phyloP scores from a whole-genome alignment of 2,329 filamentous ascomycete species.

The Fusarium anguioides region DNA sequence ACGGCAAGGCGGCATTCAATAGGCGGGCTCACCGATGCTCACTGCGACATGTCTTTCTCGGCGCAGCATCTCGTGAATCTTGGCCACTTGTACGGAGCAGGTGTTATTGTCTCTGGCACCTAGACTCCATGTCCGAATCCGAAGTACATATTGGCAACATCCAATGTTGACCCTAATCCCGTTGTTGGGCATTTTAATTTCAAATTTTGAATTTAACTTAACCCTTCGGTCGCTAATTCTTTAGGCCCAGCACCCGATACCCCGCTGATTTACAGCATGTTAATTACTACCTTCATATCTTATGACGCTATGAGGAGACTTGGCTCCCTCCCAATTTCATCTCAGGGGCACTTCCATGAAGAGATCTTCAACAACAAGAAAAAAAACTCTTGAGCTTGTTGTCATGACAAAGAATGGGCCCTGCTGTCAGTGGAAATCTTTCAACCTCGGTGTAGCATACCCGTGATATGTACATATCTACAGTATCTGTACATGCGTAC shows the following conservation, averaged over 20 bases:
- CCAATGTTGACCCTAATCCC: neutral
- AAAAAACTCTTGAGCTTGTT: neutral
- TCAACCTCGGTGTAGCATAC: too few species aligned
- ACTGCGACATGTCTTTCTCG: neutral
- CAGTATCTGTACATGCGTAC: too few species aligned
- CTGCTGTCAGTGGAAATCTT: too few species aligned
- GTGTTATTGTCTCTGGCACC: too few species aligned
- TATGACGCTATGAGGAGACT: neutral
- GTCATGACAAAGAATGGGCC: neutral
- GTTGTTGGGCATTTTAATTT: conserved; percentile 4
- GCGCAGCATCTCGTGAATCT: conserved; percentile 17
- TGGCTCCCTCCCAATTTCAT: conserved; percentile 39
- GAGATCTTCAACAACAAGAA: conserved; percentile 17
- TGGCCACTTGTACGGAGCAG: too few species aligned
- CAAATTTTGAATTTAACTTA: conserved; percentile 7
- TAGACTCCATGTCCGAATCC: neutral
- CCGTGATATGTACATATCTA: too few species aligned
- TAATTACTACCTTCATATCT: too few species aligned
- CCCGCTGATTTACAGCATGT: too few species aligned
- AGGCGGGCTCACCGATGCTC: conserved; percentile 7
- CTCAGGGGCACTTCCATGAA: neutral
- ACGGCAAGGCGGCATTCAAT: conserved; percentile 2
- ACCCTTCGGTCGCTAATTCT: conserved; percentile 6
- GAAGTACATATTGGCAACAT: neutral
- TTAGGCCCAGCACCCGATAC: neutral